Base-by-base conservation (phyloP, 768 basidiomycete genomes). In the Panaeolus cyanescens region DNA sequence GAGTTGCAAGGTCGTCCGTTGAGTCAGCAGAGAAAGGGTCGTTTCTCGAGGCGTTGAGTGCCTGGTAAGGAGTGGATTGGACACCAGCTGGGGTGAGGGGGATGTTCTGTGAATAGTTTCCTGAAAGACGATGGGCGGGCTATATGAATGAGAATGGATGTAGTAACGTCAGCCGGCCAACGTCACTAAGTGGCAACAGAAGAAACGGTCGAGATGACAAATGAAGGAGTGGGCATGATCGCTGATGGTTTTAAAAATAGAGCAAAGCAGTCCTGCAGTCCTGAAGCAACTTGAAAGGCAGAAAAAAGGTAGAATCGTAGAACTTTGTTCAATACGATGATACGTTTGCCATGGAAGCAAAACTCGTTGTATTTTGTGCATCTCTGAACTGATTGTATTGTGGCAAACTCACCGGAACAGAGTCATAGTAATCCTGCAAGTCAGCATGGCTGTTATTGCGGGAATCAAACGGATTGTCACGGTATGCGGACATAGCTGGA, bases 381-480 rank as follows among this genome's bases (percentile, higher is more conserved):
- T 28, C 13, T 50, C 22, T 42, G 37, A 50, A 50, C 15, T 22
- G 4, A 22, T 22, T 3, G 1, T 42, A 42, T 42, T 59, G 32
- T 33, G 59, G 32, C 40, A 54, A 36, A 62, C 68, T 62, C 55
- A 69, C 65, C 25, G 64, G 37, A 39, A 56, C 50, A 55, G 54
- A 22, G 31, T 63, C 64, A 55, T 67, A 66, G 59, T 63, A 64
- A 33, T 65, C 63, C 30, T 70, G 54, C 12, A 62, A 13, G 31
- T 66, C 58, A 10, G 56, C 50, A 33, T 55, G 40, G 9, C 56
- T 58, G 3, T 62, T 34, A 20, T 50, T 60, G 22, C 28, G 37
- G 59, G 55, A 42, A 32, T 66, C 56, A 53, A 67, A 70, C 4
- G 69, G 67, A 59, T 70, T 68, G 58, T 70, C 69, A 17, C 55